A percentile compares a stretch with the other conserved stretches of the same genome.
Evolutionary conservation across 2,329 filamentous ascomycete genomes (phyloP).

Genomic region (Periconia digitata): DNA sequence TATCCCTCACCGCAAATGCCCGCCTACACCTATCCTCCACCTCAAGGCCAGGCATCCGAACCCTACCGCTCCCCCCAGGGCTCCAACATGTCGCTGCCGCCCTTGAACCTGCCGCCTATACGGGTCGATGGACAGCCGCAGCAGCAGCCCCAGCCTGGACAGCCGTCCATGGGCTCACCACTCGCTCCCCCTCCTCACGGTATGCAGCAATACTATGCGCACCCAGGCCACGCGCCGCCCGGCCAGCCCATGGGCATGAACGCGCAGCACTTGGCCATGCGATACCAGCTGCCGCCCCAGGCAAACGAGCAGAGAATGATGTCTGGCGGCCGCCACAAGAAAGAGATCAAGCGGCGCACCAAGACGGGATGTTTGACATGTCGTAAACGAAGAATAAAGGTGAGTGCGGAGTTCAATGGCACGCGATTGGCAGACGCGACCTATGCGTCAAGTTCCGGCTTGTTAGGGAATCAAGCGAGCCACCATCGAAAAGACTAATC

Average conservation of each 20-base stretch:
- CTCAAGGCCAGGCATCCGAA: constrained; percentile 42
- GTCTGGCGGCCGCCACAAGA: constrained; percentile 65
- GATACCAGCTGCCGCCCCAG: constrained; percentile 58
- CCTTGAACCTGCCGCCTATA: constrained; percentile 55
- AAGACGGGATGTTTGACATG: constrained; percentile 69
- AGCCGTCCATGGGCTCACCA: constrained; percentile 54
- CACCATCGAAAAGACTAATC: constrained; percentile 33
- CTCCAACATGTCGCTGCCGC: constrained; percentile 47
- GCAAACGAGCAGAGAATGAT: constrained; percentile 54
- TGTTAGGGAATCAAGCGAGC: constrained; percentile 37
- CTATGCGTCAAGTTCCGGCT: constrained; percentile 20
- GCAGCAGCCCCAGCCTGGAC: constrained; percentile 33
- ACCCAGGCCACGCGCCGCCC: constrained; percentile 43
- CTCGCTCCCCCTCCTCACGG: constrained; percentile 56
- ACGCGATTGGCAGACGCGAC: constrained; percentile 28
- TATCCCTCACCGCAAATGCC: constrained; percentile 55
- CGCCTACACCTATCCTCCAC: constrained; percentile 53
- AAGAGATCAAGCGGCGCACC: constrained; percentile 75
- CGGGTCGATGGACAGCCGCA: constrained; percentile 47
- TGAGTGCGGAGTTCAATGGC: constrained; percentile 43
- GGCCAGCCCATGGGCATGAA: constrained; percentile 54
- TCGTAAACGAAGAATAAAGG: constrained; percentile 70
- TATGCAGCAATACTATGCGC: constrained; percentile 56
- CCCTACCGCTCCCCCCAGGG: constrained; percentile 51
- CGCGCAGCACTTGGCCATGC: constrained; percentile 46